Conservation (phyloP, 495 filamentous ascomycete genomes). For the Thozetella sp. region DNA sequence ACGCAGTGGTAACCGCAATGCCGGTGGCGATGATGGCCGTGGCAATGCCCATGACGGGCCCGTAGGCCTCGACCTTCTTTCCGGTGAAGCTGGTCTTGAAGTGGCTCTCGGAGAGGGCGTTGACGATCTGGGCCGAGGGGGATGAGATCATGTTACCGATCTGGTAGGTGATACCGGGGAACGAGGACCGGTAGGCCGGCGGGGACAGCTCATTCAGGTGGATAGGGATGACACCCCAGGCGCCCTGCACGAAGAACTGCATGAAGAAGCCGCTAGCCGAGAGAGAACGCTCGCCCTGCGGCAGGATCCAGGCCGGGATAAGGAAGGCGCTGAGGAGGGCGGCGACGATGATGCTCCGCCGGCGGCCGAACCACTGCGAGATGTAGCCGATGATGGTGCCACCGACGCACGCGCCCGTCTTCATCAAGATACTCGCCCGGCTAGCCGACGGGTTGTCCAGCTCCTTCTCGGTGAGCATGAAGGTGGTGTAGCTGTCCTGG, state of each 20-base stretch:
- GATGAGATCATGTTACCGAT: constrained; percentile 77
- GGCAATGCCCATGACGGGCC: constrained; percentile 68
- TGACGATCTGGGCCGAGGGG: constrained; percentile 72
- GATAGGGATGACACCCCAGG: constrained; percentile 79
- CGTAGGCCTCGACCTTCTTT: constrained; percentile 62
- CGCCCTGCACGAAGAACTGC: constrained; percentile 79
- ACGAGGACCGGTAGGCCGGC: constrained; percentile 69
- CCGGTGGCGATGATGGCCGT: constrained; percentile 69
- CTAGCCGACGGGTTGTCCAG: constrained; percentile 60
- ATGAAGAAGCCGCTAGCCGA: constrained; percentile 73
- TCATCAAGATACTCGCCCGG: constrained; percentile 74
- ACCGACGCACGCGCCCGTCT: constrained; percentile 72
- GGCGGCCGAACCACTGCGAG: constrained; percentile 72
- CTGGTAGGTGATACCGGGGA: constrained; percentile 72
- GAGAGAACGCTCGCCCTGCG: constrained; percentile 53
- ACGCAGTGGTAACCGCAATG: constrained; percentile 60
- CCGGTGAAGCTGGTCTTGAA: constrained; percentile 49
- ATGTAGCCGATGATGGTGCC: constrained; percentile 73
- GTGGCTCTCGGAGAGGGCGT: constrained; percentile 61
- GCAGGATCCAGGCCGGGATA: constrained; percentile 75
- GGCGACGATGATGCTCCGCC: constrained; percentile 63
- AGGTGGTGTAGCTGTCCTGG: constrained; percentile 79
- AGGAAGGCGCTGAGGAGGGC: constrained; percentile 58
- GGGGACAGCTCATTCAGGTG: constrained; percentile 80
- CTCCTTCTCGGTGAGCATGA: constrained; percentile 68